Conservation (phyloP, 257 asterid genomes). For the Lycium barbarum region DNA sequence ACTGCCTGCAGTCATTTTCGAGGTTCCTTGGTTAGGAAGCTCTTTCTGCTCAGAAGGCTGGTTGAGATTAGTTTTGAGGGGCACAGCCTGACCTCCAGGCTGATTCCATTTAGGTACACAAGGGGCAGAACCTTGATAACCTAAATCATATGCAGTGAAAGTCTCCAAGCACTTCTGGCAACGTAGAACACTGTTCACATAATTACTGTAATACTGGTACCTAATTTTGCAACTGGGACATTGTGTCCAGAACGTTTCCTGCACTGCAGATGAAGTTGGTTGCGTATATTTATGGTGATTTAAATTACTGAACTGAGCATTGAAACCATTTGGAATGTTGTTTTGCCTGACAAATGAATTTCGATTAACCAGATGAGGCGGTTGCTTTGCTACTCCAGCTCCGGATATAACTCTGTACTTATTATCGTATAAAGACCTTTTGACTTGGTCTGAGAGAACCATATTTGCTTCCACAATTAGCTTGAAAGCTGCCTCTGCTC, state of each 20-base stretch:
- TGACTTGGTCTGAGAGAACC: constrained; percentile 67
- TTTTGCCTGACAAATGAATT: constrained; percentile 42
- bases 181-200: constrained; percentile 42
- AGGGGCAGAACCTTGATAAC: constrained; percentile 48
- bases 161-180: constrained; percentile 57
- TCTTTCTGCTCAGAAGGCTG: too few species aligned
- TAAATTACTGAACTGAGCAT: constrained; percentile 36
- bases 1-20: constrained; percentile 26
- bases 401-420: constrained; percentile 46
- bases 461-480: constrained; percentile 78
- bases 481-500: constrained; percentile 93
- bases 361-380: constrained; percentile 50
- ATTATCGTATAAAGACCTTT: constrained; percentile 59
- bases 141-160: constrained; percentile 49
- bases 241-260: constrained; percentile 56
- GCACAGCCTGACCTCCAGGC: constrained; percentile 26
- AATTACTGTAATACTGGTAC: constrained; percentile 48
- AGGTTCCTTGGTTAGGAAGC: too few species aligned
- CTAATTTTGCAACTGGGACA: constrained; percentile 64
- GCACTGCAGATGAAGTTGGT: constrained; percentile 41
- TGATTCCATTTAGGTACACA: constrained; percentile 40
- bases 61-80: too few species aligned
- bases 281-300: constrained; percentile 49
- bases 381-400: constrained; percentile 47
- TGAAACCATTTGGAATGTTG: constrained; percentile 48